phyloP scores from a whole-genome alignment of 768 basidiomycete species.

The Lentinula sp. region DNA sequence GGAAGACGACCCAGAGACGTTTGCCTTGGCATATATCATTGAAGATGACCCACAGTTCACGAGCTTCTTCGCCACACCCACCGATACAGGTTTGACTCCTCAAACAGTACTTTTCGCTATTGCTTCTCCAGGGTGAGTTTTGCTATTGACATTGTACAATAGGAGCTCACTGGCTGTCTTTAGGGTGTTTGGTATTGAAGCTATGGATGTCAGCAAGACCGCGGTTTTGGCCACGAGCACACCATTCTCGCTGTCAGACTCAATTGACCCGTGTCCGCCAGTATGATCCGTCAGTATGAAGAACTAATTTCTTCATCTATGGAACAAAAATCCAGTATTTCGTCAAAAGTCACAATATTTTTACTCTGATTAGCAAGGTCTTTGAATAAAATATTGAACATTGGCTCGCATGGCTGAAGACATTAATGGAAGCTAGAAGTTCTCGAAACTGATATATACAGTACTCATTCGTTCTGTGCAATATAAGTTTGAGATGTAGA shows the following conservation, averaged over 20 bases:
- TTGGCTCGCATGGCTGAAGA: no score
- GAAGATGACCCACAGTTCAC: neutral
- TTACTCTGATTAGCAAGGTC: no score
- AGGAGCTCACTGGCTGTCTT: neutral
- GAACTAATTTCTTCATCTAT: no score
- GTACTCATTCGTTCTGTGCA: no score
- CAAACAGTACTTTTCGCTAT: neutral
- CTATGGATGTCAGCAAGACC: neutral
- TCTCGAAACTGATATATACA: no score
- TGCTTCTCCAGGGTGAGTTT: neutral
- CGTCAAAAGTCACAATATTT: no score
- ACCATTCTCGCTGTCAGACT: neutral
- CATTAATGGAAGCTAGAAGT: no score
- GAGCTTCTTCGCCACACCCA: neutral
- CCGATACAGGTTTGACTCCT: neutral
- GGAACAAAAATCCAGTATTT: no score
- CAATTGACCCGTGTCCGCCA: slow-evolving; percentile 1
- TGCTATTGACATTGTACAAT: neutral
- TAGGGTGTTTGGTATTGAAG: neutral
- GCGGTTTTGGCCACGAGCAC: neutral
- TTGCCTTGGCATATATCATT: neutral
- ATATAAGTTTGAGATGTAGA: no score
- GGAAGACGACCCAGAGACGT: neutral
- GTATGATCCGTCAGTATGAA: neutral
- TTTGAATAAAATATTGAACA: no score